Percentiles rank a stretch among this genome's conserved stretches.
These are phyloP conservation scores for Huntiella bhutanensis DNA, from an alignment of 2,329 filamentous ascomycete species.

Conservation along the genomic window DNA sequence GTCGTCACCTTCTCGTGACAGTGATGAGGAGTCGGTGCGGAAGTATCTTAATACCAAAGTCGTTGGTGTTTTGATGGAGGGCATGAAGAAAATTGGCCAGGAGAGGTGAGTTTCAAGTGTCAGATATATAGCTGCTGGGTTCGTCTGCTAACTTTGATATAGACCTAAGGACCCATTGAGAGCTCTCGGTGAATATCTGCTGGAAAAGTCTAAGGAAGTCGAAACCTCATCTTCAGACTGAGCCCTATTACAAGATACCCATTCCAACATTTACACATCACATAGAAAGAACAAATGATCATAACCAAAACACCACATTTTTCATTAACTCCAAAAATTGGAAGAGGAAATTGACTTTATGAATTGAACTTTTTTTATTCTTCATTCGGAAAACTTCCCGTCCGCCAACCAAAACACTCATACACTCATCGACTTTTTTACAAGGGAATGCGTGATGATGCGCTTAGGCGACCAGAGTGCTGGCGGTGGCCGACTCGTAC, in stretches of 20 bases:
- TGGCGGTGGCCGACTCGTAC: conserved; percentile 95
- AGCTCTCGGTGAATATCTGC: conserved; percentile 49
- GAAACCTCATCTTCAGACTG: conserved; percentile 22
- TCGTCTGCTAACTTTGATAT: not conserved
- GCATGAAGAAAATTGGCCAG: conserved; percentile 53
- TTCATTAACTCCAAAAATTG: not conserved
- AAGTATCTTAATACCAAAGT: conserved; percentile 55
- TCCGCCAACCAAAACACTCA: conserved; percentile 8
- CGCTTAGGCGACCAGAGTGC: conserved; percentile 74
- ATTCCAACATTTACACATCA: not conserved
- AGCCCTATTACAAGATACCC: not conserved
- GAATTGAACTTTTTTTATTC: conserved; percentile 9
- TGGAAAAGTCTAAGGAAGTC: conserved; percentile 47
- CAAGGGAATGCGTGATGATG: conserved; percentile 3
- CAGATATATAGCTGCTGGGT: not conserved
- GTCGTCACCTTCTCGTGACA: not conserved
- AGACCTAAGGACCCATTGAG: conserved; percentile 50
- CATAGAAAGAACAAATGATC: not conserved
- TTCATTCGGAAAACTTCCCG: conserved; percentile 9
- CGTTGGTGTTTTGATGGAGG: conserved; percentile 48
- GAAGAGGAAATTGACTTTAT: conserved; percentile 8
- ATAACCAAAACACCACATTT: conserved; percentile 1
- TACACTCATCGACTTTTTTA: conserved; percentile 9
- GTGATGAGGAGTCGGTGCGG: conserved; percentile 47
- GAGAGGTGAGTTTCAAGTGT: conserved; percentile 39